Evolutionary conservation across 441 rosid species (phyloP), one percentile per base, ranked within the genome.

Genomic region (Gossypium gossypioides): DNA sequence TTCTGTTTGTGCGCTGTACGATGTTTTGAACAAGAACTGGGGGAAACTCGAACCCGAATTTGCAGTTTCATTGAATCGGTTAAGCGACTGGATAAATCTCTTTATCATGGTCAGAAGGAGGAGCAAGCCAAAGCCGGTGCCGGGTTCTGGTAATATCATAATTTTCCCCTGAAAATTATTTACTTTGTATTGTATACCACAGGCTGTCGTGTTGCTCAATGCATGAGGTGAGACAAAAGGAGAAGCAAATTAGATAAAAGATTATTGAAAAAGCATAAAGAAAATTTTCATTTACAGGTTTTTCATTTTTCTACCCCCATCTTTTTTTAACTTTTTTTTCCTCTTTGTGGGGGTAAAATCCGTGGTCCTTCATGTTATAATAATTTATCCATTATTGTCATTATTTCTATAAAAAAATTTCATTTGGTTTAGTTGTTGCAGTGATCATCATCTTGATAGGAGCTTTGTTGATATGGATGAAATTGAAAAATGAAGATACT

Each of bases 271-370:
- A 42, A 68, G 77, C 29, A 51, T 72, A 74, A 75, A 51, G 68
- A 60, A 75, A 68, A 48, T 19, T 40, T 25, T 40, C 1, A 51
- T 80, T 83, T 83, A 80, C 58, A 79, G 83, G 4, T 13, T 16
- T 8, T 51, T 51, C 1, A 13, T 29, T 55, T 19, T 12, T 48
- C 6, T 16, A 1, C 22, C 19, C 5, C 5, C 18, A 25, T 13
- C 40, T 60, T 25, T 16, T 29, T 3, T 18, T 3, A 42, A 12
- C 16, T 46, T 46, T 44, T 44, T 46, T 46, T 46, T 12, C n/a
- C 13, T 2, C 1, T 29, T 51, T 52, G 6, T 62, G 3, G 64
- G 71, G 73, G 73, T 7, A 50, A 52, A 51, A 61, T 68, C 21
- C 13, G 13, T 59, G 32, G 64, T 67, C 79, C 50, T 66, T 19